Base-by-base conservation (phyloP, 129 eudicot species). In the Solidago caesia region DNA sequence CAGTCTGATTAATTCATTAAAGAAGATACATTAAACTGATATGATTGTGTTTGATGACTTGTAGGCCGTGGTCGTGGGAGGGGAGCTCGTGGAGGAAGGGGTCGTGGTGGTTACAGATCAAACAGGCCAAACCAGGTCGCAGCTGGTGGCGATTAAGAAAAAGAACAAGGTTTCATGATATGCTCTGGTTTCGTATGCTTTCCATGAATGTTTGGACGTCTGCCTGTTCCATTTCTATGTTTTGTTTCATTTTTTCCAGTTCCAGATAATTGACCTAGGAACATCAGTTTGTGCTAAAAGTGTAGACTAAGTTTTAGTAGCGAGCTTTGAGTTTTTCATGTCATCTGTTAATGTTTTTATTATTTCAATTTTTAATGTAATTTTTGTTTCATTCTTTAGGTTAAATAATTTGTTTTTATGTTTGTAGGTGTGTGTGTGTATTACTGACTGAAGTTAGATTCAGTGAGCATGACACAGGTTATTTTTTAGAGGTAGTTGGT, bases 11-110 rank as follows among this genome's bases (percentile, higher is more conserved):
- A 16, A 5, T 5, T 51, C 9, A 51, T 33, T 26, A 68, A 14
- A 25, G 45, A 53, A 16, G 10, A 53, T 1, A 8, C 13, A 7
- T 1, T 41, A 55, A 41, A 15, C 7, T 58, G 5, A 56, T 29
- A 44, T 68, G 43, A 15, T 57, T 70, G 62, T 44, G 71, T 44
- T 72, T 71, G 65, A 9, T 64, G 16, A 27, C 39, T 16, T 72
- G 82, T 77, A 89, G 97, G 97, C 5, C 96, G 96, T 84, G 97
- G 97, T 29, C 94, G 97, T 68, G 92, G 93, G 47, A 82, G 97
- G 86, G 91, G 89, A 27, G 63, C 71, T 29, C 88, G 89, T 55
- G 91, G 97, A 16, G 71, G 96, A 78, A 89, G 71, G 9, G 87
- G 91, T 76, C 94, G 71, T 13, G 87, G 91, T 76, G 96, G 96